Percentiles rank a stretch among this genome's conserved stretches.
Conservation (phyloP, 352 stramenopile species). For the Phytophthora idaei region DNA sequence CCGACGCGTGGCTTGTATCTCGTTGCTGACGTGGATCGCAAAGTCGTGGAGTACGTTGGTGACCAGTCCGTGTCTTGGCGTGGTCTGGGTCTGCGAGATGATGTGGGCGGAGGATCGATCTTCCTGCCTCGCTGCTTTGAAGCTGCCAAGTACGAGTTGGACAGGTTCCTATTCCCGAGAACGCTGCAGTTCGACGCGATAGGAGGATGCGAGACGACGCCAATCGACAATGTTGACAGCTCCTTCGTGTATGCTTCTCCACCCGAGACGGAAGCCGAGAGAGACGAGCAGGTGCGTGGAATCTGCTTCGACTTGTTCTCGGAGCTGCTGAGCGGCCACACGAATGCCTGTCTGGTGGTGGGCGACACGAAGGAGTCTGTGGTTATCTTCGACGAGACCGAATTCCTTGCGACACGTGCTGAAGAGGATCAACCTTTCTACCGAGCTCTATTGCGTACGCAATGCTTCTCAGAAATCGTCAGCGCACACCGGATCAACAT, state of each 20-base stretch:
- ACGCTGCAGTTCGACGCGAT: slow-evolving; percentile 48
- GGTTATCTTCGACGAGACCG: slow-evolving; percentile 87
- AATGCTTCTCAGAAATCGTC: slow-evolving; percentile 88
- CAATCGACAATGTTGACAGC: slow-evolving; percentile 8
- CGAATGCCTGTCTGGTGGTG: slow-evolving; percentile 78
- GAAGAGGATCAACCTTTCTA: slow-evolving; percentile 71
- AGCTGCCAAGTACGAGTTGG: slow-evolving; percentile 57
- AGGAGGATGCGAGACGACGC: slow-evolving; percentile 30
- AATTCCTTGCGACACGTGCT: slow-evolving; percentile 73
- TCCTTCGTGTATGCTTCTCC: slow-evolving; percentile 24
- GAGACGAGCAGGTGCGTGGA: slow-evolving; percentile 55
- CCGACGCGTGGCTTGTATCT: slow-evolving; percentile 74
- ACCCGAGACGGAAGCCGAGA: slow-evolving; percentile 30
- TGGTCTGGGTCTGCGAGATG: slow-evolving; percentile 53
- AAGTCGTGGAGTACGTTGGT: slow-evolving; percentile 74
- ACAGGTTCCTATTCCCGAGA: slow-evolving; percentile 54
- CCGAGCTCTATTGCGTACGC: slow-evolving; percentile 67
- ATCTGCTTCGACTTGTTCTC: slow-evolving; percentile 78
- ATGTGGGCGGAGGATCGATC: slow-evolving; percentile 41
- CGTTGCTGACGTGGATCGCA: slow-evolving; percentile 75
- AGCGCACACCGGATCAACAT: slow-evolving; percentile 78
- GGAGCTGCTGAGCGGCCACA: slow-evolving; percentile 66
- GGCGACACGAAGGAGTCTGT: slow-evolving; percentile 87
- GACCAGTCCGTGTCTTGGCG: slow-evolving; percentile 64
- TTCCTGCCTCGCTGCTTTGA: slow-evolving; percentile 64